Evolutionary conservation across 805 yeast genomes (phyloP).

Genomic region (Suhomyces emberorum): DNA sequence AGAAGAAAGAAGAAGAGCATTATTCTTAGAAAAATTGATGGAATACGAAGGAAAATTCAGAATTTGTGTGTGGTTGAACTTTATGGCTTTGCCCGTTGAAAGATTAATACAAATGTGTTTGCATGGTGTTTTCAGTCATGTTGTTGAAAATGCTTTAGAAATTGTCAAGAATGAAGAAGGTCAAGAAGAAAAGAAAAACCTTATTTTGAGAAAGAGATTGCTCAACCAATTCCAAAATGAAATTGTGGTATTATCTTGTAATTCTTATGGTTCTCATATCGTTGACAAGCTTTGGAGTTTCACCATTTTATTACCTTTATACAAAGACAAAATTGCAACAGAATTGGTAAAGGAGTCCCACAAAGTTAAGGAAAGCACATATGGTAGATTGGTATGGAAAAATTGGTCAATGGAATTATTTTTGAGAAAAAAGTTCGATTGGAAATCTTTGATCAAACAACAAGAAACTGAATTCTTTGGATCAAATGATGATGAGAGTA

Average conservation of each 20-base stretch:
- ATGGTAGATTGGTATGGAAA: constrained; percentile 92
- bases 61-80: constrained; percentile 54
- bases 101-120: constrained; percentile 69
- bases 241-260: constrained; percentile 63
- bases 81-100: constrained; percentile 58
- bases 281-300: constrained; percentile 83
- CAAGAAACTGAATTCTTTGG: constrained; percentile 35
- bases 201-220: constrained; percentile 61
- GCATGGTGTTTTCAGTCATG: constrained; percentile 91
- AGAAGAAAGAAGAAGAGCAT: constrained; percentile 76
- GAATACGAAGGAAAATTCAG: constrained; percentile 63
- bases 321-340: constrained; percentile 81
- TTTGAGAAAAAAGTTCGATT: constrained; percentile 68
- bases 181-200: constrained; percentile 39
- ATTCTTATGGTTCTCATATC: constrained; percentile 88
- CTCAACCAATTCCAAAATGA: constrained; percentile 59
- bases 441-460: constrained; percentile 64
- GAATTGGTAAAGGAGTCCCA: constrained; percentile 58
- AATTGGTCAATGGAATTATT: constrained; percentile 90
- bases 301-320: constrained; percentile 71
- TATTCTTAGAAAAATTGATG: constrained; percentile 71
- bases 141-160: constrained; percentile 56
- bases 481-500: constrained; percentile 12
- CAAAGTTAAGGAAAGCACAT: constrained; percentile 75
- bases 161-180: constrained; percentile 44